phyloP scores from a whole-genome alignment of 2,329 filamentous ascomycete genomes.

The Beauveria medogensis region DNA sequence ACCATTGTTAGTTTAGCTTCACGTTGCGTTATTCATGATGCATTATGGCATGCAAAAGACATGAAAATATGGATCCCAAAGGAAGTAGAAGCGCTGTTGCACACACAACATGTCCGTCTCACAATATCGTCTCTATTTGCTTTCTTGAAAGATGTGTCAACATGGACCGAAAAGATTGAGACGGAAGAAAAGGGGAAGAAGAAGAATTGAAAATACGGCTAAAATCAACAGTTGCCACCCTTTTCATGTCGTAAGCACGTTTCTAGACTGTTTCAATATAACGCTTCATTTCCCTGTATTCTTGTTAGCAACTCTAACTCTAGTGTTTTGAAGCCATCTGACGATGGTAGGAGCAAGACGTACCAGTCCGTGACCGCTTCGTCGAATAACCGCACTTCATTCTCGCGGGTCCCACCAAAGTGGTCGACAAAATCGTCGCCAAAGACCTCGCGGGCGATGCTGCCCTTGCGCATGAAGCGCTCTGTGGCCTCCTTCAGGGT shows the following conservation, averaged over 20 bases:
- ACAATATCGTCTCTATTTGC: no score
- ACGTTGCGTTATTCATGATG: background rate
- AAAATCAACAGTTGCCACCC: background rate
- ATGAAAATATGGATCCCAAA: no score
- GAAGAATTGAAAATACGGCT: background rate
- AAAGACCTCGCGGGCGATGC: conserved; percentile 87
- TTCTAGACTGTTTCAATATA: conserved; percentile 67
- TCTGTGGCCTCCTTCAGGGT: conserved; percentile 76
- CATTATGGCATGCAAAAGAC: no score
- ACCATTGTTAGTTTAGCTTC: background rate
- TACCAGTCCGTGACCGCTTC: conserved; percentile 97
- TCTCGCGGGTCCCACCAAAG: conserved; percentile 83
- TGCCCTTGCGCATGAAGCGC: conserved; percentile 67
- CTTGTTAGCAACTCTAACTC: conserved; percentile 13
- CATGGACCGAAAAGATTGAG: background rate
- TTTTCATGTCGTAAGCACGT: background rate
- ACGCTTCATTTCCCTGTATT: conserved; percentile 60
- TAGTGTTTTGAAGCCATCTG: background rate
- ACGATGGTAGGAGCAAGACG: conserved; percentile 27
- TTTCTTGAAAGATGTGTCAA: background rate
- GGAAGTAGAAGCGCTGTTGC: no score
- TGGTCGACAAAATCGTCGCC: conserved; percentile 95
- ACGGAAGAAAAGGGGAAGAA: background rate
- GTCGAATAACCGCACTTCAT: conserved; percentile 86
- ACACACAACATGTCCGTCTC: no score